phyloP scores from a whole-genome alignment of 306 rosid species.

The Prinsepia uniflora region DNA sequence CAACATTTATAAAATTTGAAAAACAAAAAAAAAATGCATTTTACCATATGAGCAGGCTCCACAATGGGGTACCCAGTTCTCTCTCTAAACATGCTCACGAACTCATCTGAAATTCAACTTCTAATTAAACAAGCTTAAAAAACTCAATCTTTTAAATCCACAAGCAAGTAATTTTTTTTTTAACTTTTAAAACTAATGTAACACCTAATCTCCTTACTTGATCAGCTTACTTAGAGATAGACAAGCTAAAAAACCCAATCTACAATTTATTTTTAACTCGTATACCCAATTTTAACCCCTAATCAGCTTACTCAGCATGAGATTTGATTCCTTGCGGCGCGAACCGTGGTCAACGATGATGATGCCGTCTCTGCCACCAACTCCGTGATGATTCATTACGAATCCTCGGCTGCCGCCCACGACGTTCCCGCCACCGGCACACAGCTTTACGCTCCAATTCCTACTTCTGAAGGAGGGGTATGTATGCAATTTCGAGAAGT shows the following conservation, averaged over 20 bases:
- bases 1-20: neutral
- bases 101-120: conserved; percentile 56
- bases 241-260: too few relatives aligned
- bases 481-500: conserved; percentile 28
- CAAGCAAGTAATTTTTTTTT: neutral
- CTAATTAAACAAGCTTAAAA: neutral
- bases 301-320: conserved; percentile 68
- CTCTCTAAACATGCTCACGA: conserved; percentile 71
- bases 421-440: conserved; percentile 35
- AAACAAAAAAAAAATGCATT: neutral
- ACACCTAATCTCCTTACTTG: neutral
- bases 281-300: neutral
- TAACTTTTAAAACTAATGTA: neutral
- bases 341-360: conserved; percentile 94
- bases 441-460: conserved; percentile 26
- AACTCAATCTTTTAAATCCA: neutral
- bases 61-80: conserved; percentile 76
- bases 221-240: conserved; percentile 49
- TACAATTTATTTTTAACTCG: too few relatives aligned
- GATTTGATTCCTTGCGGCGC: conserved; percentile 81
- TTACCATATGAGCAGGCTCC: conserved; percentile 97
- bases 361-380: conserved; percentile 57
- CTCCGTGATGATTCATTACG: conserved; percentile 26
- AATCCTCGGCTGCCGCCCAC: conserved; percentile 33
- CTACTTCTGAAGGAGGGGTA: conserved; percentile 22